Percentiles rank a stretch among this genome's conserved stretches.
Conservation (phyloP, 2,329 filamentous ascomycete genomes). For the Paraphaeosphaeria sporulosa region DNA sequence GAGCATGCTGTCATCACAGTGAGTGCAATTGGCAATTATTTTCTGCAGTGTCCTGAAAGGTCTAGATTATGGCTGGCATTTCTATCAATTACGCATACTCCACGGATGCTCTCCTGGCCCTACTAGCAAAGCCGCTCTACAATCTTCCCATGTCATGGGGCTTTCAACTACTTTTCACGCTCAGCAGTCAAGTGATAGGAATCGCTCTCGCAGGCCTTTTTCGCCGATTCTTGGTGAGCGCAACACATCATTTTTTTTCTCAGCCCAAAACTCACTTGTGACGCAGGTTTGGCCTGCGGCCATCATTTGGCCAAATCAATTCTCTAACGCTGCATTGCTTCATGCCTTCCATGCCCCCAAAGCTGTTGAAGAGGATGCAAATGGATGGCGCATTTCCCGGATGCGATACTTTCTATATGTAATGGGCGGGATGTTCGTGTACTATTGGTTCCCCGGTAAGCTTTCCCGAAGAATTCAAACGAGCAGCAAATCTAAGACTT, state of each 20-base stretch:
- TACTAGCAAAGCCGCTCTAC: conserved; percentile 64
- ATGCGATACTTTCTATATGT: conserved; percentile 70
- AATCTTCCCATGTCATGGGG: conserved; percentile 71
- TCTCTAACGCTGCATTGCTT: conserved; percentile 73
- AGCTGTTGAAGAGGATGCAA: conserved; percentile 61
- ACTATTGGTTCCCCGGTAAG: conserved; percentile 60
- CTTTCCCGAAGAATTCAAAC: neutral
- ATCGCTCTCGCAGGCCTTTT: conserved; percentile 34
- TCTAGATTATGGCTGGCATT: conserved; percentile 64
- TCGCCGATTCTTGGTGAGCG: conserved; percentile 32
- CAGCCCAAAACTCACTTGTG: neutral
- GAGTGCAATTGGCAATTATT: neutral
- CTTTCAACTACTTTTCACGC: conserved; percentile 71
- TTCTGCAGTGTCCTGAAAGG: neutral
- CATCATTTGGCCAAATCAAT: conserved; percentile 77
- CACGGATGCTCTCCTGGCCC: conserved; percentile 76
- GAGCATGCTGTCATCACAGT: conserved; percentile 69
- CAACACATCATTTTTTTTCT: neutral
- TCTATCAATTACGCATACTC: conserved; percentile 71
- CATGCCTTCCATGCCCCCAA: conserved; percentile 75
- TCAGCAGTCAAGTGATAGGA: conserved; percentile 65
- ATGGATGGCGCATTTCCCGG: conserved; percentile 71
- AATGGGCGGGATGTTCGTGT: conserved; percentile 62
- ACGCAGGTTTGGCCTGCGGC: conserved; percentile 65
- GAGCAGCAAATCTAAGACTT: neutral